Base-by-base conservation (phyloP, 2,329 filamentous ascomycete species). In the Hypoxylon sp. region DNA sequence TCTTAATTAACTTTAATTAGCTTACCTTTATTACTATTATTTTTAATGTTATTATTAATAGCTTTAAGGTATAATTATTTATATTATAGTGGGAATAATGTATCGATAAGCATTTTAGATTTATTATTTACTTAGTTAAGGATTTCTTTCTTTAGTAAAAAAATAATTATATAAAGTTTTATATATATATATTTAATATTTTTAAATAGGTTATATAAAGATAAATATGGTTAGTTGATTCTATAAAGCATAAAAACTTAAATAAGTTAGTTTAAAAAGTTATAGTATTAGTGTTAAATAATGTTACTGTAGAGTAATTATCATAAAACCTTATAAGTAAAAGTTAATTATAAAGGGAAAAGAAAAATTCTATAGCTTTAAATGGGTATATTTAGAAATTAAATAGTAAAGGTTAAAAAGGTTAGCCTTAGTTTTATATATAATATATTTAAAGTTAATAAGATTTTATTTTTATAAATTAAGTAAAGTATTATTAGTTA, bases 51-150 rank as follows among this genome's bases (percentile, higher is more conserved):
- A 20, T 20, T 18, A 42, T 20, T 18, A 42, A 42, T 20, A 20
- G 20, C 20, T 40, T 20, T 11, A 42, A 42, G 11, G 8, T 20
- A 11, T 12, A 16, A 7, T 20, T 42, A 7, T 42, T 42, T 42
- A 42, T 42, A 42, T 42, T 11, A 6, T 42, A 20, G 9, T 16
- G 7, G 7, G 3, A 38, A 11, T 18, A n/a, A 38, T 16, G 16
- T 24, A 4, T 44, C 6, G 24, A 44, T 44, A 22, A 22, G 2
- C 4, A 11, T 22, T 44, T 18, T 44, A 44, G 12, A 11, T 44
- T 44, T 42, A 42, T 42, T 11, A 42, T 46, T 26, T 46, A 46
- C n/a, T 46, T 26, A 46, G 28, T 46, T 20, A 44, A 44, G 6
- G 6, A 44, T 22, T 12, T 22, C 11, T 4, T 20, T 20, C 11